Conservation (phyloP, 2,329 filamentous ascomycete genomes). For the Polychaeton citri region DNA sequence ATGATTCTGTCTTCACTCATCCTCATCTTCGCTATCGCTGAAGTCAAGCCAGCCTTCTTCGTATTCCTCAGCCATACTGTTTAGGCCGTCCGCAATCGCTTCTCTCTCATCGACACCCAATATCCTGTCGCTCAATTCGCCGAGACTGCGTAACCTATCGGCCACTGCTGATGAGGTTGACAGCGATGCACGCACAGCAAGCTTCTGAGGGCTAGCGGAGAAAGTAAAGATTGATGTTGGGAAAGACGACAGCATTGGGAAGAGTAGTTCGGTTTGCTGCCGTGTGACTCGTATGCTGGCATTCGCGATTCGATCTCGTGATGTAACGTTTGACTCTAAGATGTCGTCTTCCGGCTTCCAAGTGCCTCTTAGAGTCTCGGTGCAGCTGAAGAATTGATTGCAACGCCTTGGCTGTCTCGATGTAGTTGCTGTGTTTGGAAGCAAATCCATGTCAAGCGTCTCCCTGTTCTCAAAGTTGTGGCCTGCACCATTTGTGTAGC, state of each 20-base stretch:
- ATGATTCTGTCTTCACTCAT: neutral
- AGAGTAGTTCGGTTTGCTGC: constrained; percentile 42
- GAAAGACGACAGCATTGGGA: constrained; percentile 65
- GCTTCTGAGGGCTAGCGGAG: constrained; percentile 16
- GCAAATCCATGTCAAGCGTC: neutral
- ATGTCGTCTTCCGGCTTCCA: constrained; percentile 22
- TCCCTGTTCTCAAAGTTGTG: constrained; percentile 13
- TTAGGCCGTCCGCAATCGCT: constrained; percentile 63
- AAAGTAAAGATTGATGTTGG: constrained; percentile 11
- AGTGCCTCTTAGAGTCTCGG: constrained; percentile 25
- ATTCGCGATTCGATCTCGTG: constrained; percentile 20
- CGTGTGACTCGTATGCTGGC: constrained; percentile 11
- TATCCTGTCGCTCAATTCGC: constrained; percentile 39
- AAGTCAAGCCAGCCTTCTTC: constrained; percentile 69
- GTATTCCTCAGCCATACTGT: constrained; percentile 76
- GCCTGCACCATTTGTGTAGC: constrained; percentile 12
- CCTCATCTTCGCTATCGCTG: neutral
- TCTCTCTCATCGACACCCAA: constrained; percentile 67
- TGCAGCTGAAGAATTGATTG: constrained; percentile 27
- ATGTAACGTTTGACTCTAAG: constrained; percentile 17
- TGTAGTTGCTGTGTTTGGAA: constrained; percentile 1
- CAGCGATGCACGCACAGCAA: constrained; percentile 42
- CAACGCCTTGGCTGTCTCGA: constrained; percentile 3
- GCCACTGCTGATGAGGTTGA: constrained; percentile 66
- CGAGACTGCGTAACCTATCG: constrained; percentile 51